phyloP scores from a whole-genome alignment of 345 rosid species.

The Fremontodendron californicum region DNA sequence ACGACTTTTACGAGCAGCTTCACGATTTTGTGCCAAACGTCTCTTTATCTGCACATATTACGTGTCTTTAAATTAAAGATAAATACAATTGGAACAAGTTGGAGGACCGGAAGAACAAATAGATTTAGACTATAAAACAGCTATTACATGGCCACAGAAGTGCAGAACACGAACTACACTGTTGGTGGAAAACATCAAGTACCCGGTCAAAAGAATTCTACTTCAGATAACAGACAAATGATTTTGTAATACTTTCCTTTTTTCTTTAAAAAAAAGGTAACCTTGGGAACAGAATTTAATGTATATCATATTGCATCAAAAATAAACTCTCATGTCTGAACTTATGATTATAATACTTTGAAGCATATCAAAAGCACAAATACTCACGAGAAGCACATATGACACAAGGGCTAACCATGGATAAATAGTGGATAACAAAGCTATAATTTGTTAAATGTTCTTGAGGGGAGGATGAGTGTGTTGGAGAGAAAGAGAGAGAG shows the following conservation, averaged over 20 bases:
- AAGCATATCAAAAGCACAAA: neutral
- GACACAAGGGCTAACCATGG: neutral
- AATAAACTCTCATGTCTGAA: too few species aligned
- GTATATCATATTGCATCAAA: too few species aligned
- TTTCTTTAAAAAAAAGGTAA: too few species aligned
- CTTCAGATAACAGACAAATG: neutral
- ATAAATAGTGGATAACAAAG: neutral
- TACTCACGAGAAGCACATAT: neutral
- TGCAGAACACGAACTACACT: neutral
- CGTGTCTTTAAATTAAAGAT: neutral
- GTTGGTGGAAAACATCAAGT: neutral
- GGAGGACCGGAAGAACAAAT: neutral
- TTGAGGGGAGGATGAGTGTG: neutral
- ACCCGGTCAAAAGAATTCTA: neutral
- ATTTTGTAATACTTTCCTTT: too few species aligned
- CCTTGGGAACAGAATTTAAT: too few species aligned
- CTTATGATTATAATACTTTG: neutral
- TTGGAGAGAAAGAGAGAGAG: neutral
- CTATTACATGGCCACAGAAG: neutral
- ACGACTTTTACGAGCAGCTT: constrained; percentile 94
- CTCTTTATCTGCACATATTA: constrained; percentile 45
- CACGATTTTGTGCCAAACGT: constrained; percentile 86
- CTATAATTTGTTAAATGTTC: neutral
- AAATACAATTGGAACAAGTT: neutral
- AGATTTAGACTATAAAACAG: neutral